Evolutionary conservation across 176 grass and related monocot species (phyloP), one percentile per base, ranked within the genome.

Genomic region (Zea luxurians): DNA sequence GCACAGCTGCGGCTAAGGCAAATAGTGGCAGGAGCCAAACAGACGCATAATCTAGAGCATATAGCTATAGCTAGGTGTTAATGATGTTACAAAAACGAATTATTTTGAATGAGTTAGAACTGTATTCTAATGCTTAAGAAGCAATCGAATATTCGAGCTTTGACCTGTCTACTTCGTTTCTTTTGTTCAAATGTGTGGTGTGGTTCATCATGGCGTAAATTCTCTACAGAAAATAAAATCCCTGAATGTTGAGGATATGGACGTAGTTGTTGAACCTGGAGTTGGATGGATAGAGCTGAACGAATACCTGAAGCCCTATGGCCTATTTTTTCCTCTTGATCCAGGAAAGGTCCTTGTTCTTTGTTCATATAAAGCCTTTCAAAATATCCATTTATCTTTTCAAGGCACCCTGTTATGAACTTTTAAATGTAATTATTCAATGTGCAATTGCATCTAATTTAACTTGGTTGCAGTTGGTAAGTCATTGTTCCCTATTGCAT

Each of bases 271-370:
- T 86, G 96, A 98, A 78, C 89, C 96, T 52, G 96, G 96, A 74
- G 68, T 94, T 80, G 96, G 96, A 85, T 98, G 96, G 96, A 98
- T 98, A 53, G 96, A 98, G 48, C 85, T 98, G 43, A 98, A 98
- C 59, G 89, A 94, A 48, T 98, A 92, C 87, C 49, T 98, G 61
- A 98, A 90, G 83, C 85, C 96, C 1, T 85, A 94, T 89, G 96
- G 92, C 48, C 83, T 98, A 6, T 98, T 98, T 90, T 98, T 94
- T 52, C 96, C 96, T 66, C 89, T 98, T 67, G 96, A 98, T 73
- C 96, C 96, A 90, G 95, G 95, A 74, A 86, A 89, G 85, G 61
- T 44, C 42, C 27, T 79, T 83, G 57, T 64, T 69, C 11, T 21
- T 80, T 78, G 27, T 73, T 27, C 27, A 58, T 5, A 5, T 55